Percentiles rank a stretch among this genome's conserved stretches.
These are phyloP conservation scores for Thamnidium elegans DNA, from an alignment of 192 early-diverging fungal species.

Conservation along the genomic window DNA sequence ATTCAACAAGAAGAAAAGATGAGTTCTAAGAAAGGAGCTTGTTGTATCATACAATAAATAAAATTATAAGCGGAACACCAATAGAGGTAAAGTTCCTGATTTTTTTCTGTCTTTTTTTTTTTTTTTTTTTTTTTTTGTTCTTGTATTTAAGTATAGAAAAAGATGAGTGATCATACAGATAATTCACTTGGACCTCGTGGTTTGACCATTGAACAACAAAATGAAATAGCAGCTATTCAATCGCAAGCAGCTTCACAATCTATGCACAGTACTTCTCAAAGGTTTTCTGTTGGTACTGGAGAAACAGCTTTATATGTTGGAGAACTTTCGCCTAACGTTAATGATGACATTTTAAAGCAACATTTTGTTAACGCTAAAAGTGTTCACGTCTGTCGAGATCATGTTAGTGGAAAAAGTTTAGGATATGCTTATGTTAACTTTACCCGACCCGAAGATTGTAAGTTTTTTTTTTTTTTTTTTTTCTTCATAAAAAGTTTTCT, in stretches of 20 bases:
- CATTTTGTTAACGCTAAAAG: slow-evolving; percentile 84
- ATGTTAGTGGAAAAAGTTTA: slow-evolving; percentile 79
- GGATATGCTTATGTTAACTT: slow-evolving; percentile 95
- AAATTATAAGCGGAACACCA: no score
- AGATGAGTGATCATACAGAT: background rate
- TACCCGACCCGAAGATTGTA: slow-evolving; percentile 64
- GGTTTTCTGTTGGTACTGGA: background rate
- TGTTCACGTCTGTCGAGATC: slow-evolving; percentile 88
- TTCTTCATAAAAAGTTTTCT: background rate
- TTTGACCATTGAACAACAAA: slow-evolving; percentile 40
- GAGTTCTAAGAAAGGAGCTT: background rate
- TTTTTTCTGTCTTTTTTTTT: no score
- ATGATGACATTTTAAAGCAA: slow-evolving; percentile 83
- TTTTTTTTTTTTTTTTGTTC: no score
- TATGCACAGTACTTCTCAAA: background rate
- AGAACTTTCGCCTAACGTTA: slow-evolving; percentile 82
- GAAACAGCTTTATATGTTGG: slow-evolving; percentile 78
- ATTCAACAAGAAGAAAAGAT: background rate
- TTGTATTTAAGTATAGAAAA: background rate
- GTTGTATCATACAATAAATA: no score
- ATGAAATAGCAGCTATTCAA: slow-evolving; percentile 49
- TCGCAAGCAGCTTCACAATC: slow-evolving; percentile 24
- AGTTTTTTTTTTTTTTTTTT: slow-evolving; percentile 3
- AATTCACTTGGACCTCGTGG: slow-evolving; percentile 19
- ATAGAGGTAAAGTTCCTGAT: no score